phyloP scores from a whole-genome alignment of 352 stramenopile genomes.

The Globisporangium rhizosaccharum region DNA sequence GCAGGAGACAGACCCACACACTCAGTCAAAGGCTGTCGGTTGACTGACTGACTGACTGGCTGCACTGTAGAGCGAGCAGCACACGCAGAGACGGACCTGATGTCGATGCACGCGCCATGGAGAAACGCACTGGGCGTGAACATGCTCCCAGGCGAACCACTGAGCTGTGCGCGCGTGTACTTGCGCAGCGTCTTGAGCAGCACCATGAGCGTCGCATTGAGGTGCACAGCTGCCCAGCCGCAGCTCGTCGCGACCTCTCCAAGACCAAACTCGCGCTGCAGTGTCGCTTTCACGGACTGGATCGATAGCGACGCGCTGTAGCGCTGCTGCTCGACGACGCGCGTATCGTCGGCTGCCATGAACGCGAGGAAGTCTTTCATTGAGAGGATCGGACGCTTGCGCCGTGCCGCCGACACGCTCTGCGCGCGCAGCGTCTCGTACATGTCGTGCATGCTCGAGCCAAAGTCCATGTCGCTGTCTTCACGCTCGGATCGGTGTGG shows the following conservation, averaged over 20 bases:
- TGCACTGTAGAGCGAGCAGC: background rate
- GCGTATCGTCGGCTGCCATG: conserved; percentile 30
- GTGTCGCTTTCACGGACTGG: conserved; percentile 38
- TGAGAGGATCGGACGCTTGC: conserved; percentile 28
- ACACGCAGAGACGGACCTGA: conserved; percentile 21
- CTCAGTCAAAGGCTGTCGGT: background rate
- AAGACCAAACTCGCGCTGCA: conserved; percentile 49
- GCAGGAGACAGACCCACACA: conserved; percentile 9
- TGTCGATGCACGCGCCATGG: conserved; percentile 28
- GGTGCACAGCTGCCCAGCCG: conserved; percentile 51
- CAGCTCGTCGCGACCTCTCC: conserved; percentile 42
- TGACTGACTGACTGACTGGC: no score
- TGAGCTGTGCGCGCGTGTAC: conserved; percentile 25
- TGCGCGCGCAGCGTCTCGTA: conserved; percentile 19
- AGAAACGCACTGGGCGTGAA: conserved; percentile 35
- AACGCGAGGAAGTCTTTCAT: conserved; percentile 38
- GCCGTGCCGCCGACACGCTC: conserved; percentile 15
- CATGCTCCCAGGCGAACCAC: conserved; percentile 10
- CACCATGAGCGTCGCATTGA: conserved; percentile 56
- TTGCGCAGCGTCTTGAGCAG: conserved; percentile 56
- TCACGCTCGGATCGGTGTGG: conserved; percentile 5
- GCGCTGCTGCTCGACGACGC: conserved; percentile 30
- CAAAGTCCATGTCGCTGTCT: conserved; percentile 49
- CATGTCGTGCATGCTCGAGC: conserved; percentile 35
- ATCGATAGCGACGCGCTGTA: conserved; percentile 46